A percentile compares a stretch with the other conserved stretches of the same genome.
Conservation (phyloP, 139 green algal genomes). For the Chlamydomonas sphaeroides region DNA sequence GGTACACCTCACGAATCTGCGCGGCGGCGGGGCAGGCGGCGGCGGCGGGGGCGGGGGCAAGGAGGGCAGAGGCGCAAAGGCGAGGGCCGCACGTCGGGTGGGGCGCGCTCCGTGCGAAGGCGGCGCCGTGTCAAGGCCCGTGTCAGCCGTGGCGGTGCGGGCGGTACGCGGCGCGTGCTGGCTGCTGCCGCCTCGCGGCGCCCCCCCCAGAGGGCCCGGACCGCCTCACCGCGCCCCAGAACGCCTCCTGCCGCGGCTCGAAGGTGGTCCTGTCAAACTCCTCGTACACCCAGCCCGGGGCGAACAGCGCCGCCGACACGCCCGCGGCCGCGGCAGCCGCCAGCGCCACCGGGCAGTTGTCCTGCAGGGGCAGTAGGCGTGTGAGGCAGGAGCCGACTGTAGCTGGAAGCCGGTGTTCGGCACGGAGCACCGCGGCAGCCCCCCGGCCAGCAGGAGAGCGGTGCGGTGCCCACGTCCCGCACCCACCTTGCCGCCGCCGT, state of each 20-base stretch:
- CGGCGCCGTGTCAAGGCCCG: too few species aligned
- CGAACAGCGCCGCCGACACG: conserved; percentile 68
- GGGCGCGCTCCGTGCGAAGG: too few species aligned
- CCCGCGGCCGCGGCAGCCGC: conserved; percentile 35
- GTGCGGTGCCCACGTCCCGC: neutral
- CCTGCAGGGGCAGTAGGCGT: conserved; percentile 11
- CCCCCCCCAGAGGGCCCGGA: too few species aligned
- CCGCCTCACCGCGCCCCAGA: conserved; percentile 46
- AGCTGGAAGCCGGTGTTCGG: too few species aligned
- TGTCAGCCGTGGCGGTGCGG: too few species aligned
- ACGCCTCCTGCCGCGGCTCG: conserved; percentile 32
- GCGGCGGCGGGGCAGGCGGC: neutral
- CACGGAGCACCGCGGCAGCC: too few species aligned
- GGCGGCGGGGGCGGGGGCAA: too few species aligned
- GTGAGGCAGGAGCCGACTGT: too few species aligned
- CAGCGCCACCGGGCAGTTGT: conserved; percentile 44
- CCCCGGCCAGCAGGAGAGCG: too few species aligned
- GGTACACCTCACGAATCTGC: conserved; percentile 10
- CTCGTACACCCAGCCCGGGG: conserved; percentile 71
- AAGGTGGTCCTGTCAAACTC: conserved; percentile 36
- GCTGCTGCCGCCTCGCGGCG: too few species aligned
- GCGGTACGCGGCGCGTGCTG: neutral
- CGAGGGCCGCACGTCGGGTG: too few species aligned
- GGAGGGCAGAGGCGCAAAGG: too few species aligned
- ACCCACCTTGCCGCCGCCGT: conserved; percentile 66